A percentile compares a stretch with the other conserved stretches of the same genome.
phyloP scores from a whole-genome alignment of 257 asterid species.

The Primulina tabacum region DNA sequence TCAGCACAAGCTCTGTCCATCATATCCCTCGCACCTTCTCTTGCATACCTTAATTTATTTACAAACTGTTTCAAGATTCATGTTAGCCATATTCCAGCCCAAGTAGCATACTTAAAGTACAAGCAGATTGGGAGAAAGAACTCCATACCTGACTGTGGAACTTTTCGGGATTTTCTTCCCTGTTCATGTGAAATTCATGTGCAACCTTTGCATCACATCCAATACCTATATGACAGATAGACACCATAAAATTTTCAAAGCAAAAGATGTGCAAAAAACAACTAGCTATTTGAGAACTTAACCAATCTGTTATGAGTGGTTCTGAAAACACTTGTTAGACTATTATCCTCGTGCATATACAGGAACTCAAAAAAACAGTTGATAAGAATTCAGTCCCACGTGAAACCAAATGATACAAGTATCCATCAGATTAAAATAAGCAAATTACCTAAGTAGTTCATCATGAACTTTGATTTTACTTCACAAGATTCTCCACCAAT shows the following conservation, averaged over 20 bases:
- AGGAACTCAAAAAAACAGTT: slow-evolving; percentile 1
- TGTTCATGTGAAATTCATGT: slow-evolving; percentile 65
- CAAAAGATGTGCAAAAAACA: slow-evolving; percentile 14
- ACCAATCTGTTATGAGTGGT: slow-evolving; percentile 7
- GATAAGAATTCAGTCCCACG: slow-evolving; percentile 7
- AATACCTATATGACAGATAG: slow-evolving; percentile 47
- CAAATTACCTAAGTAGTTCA: slow-evolving; percentile 77
- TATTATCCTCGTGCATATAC: slow-evolving; percentile 15
- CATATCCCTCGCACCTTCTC: slow-evolving; percentile 88
- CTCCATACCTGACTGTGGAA: slow-evolving; percentile 67
- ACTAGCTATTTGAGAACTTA: background rate
- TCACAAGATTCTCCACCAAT: slow-evolving; percentile 33
- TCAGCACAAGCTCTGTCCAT: slow-evolving; percentile 91
- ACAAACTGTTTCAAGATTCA: slow-evolving; percentile 53
- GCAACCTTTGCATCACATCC: slow-evolving; percentile 95
- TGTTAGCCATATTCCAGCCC: slow-evolving; percentile 28
- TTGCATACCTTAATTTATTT: slow-evolving; percentile 79
- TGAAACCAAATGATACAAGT: slow-evolving; percentile 9
- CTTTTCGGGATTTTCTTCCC: slow-evolving; percentile 81
- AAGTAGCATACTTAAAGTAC: background rate
- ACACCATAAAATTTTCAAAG: slow-evolving; percentile 20
- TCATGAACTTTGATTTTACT: slow-evolving; percentile 71
- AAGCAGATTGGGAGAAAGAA: slow-evolving; percentile 8
- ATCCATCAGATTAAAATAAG: background rate
- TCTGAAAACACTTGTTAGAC: slow-evolving; percentile 17